These are phyloP conservation scores for Haplosporangium gracile DNA, from an alignment of 192 early-diverging fungal genomes.

Conservation along the genomic window DNA sequence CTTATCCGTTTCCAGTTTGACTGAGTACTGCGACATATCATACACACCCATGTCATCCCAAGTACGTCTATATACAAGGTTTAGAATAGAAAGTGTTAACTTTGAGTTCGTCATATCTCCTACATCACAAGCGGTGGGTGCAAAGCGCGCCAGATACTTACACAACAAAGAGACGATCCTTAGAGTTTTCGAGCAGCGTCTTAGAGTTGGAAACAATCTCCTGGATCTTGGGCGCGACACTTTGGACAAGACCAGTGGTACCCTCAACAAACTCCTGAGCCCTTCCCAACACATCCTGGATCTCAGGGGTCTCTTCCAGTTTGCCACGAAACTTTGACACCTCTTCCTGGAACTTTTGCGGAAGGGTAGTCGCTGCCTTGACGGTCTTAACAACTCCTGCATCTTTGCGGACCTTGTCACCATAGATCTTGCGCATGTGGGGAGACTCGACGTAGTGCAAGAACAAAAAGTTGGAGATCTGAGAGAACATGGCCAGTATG, in stretches of 20 bases:
- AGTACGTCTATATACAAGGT: constrained; percentile 21
- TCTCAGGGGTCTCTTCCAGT: constrained; percentile 61
- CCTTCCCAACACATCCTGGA: constrained; percentile 62
- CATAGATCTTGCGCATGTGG: constrained; percentile 92
- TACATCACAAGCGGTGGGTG: not conserved
- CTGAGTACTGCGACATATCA: constrained; percentile 59
- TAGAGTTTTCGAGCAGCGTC: constrained; percentile 56
- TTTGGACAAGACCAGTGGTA: constrained; percentile 63
- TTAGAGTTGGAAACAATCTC: constrained; percentile 62
- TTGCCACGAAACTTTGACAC: constrained; percentile 57
- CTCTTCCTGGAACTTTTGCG: constrained; percentile 67
- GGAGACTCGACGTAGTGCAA: constrained; percentile 90
- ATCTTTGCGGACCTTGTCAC: constrained; percentile 83
- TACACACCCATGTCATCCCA: constrained; percentile 59
- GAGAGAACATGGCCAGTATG: constrained; percentile 84
- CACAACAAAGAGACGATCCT: constrained; percentile 49
- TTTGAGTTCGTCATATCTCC: not conserved
- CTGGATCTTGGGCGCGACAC: constrained; percentile 62
- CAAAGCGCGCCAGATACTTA: constrained; percentile 22
- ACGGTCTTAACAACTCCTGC: constrained; percentile 84
- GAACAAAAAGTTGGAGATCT: constrained; percentile 87
- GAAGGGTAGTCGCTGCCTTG: constrained; percentile 68
- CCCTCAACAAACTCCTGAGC: constrained; percentile 75
- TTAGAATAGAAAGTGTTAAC: not conserved
- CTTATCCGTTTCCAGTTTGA: constrained; percentile 25